Conservation (phyloP, 202 grass and related monocot species). For the Tripidium arundinaceum region DNA sequence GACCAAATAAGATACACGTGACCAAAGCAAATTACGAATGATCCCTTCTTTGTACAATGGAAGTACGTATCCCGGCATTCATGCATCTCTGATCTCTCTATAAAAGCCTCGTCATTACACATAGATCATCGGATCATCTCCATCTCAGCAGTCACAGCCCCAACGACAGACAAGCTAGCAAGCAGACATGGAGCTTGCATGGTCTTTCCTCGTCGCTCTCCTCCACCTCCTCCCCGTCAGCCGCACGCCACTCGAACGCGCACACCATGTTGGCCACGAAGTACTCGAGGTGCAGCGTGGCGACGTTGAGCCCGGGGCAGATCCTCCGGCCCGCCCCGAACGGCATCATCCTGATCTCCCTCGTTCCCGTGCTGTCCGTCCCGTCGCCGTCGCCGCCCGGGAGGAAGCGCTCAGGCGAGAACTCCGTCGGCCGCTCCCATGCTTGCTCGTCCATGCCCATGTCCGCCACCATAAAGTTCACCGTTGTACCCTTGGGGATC, state of each 20-base stretch:
- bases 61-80: no score
- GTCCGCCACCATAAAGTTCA: slow-evolving; percentile 38
- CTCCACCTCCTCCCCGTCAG: slow-evolving; percentile 7
- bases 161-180: no score
- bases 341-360: slow-evolving; percentile 43
- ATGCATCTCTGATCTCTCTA: no score
- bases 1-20: no score
- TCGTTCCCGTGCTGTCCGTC: slow-evolving; percentile 25
- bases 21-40: no score
- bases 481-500: neutral
- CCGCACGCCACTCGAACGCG: neutral
- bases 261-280: slow-evolving; percentile 27
- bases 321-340: slow-evolving; percentile 32
- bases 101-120: no score
- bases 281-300: slow-evolving; percentile 28
- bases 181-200: slow-evolving; percentile 24
- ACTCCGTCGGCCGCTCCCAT: slow-evolving; percentile 26
- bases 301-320: slow-evolving; percentile 29
- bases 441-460: slow-evolving; percentile 26
- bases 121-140: no score
- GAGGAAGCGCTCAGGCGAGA: slow-evolving; percentile 34
- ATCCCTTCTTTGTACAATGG: no score
- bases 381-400: slow-evolving; percentile 13
- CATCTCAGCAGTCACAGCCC: no score
- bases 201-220: neutral